Evolutionary conservation across 164 flowering plant genomes (phyloP).

Genomic region (Tetrastigma voinierianum): DNA sequence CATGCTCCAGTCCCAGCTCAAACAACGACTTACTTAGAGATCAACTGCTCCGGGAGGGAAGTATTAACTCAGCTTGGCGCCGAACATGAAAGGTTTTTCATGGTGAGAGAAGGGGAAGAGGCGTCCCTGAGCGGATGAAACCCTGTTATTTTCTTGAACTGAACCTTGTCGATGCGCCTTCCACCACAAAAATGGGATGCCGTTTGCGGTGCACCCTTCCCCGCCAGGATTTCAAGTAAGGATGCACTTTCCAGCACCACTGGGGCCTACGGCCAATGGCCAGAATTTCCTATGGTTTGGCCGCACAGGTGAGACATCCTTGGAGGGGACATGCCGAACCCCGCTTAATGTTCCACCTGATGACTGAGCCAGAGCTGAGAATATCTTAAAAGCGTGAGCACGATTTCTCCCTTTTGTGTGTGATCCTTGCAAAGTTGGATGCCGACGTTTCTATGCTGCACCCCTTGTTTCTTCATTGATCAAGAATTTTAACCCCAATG

Average conservation of each 20-base stretch:
- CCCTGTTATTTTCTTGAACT: slow-evolving; percentile 75
- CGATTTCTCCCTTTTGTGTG: slow-evolving; percentile 12
- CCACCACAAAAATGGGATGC: slow-evolving; percentile 52
- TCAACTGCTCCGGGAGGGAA: slow-evolving; percentile 30
- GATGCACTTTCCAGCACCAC: slow-evolving; percentile 95
- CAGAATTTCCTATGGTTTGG: slow-evolving; percentile 84
- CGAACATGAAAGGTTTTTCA: slow-evolving; percentile 78
- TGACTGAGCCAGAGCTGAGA: no score
- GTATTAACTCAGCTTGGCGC: slow-evolving; percentile 60
- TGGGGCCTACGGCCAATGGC: slow-evolving; percentile 95
- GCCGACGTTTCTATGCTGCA: slow-evolving; percentile 86
- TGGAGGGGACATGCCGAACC: slow-evolving; percentile 45
- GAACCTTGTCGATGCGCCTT: slow-evolving; percentile 43
- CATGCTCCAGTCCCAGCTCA: slow-evolving; percentile 72
- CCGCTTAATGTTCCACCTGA: slow-evolving; percentile 8
- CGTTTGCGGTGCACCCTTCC: slow-evolving; percentile 45
- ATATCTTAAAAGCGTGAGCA: slow-evolving; percentile 38
- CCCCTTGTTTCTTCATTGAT: slow-evolving; percentile 72
- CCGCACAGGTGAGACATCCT: slow-evolving; percentile 57
- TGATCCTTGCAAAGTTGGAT: slow-evolving; percentile 73
- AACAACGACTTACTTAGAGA: slow-evolving; percentile 53
- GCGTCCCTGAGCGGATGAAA: slow-evolving; percentile 87
- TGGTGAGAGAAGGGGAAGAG: slow-evolving; percentile 90
- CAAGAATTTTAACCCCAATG: no score
- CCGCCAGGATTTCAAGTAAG: slow-evolving; percentile 73